A percentile compares a stretch with the other conserved stretches of the same genome.
phyloP scores from a whole-genome alignment of 2,329 filamentous ascomycete species.

The Teratosphaeria gauchensis region DNA sequence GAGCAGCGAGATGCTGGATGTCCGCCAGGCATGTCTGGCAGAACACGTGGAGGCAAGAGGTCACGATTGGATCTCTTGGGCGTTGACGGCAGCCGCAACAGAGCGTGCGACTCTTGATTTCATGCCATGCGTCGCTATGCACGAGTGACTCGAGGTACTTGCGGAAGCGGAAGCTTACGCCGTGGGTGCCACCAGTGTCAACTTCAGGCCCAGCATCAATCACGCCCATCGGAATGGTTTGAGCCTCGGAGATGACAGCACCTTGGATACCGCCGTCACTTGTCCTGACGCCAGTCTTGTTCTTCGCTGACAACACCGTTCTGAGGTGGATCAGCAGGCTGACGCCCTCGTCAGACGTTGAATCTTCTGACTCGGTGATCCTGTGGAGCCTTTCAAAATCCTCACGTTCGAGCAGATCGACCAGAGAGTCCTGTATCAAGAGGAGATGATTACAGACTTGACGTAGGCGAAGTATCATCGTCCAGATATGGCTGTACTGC shows the following conservation, averaged over 20 bases:
- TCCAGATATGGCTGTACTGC: conserved; percentile 33
- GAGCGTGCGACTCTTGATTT: conserved; percentile 23
- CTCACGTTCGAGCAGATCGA: conserved; percentile 34
- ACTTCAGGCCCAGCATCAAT: conserved; percentile 6
- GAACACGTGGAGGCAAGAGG: conserved; percentile 47
- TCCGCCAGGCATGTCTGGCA: conserved; percentile 41
- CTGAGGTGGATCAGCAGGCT: conserved; percentile 12
- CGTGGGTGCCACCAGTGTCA: conserved; percentile 26
- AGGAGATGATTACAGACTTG: conserved; percentile 44
- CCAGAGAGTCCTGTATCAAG: conserved; percentile 37
- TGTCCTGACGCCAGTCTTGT: conserved; percentile 4
- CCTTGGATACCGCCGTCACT: conserved; percentile 12
- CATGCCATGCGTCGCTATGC: conserved; percentile 26
- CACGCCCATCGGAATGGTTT: conserved; percentile 9
- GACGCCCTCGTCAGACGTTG: conserved; percentile 5
- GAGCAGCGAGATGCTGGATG: conserved; percentile 21
- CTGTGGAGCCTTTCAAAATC: conserved; percentile 35
- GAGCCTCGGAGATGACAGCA: conserved; percentile 9
- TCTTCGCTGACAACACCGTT: conserved; percentile 8
- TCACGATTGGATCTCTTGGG: conserved; percentile 35
- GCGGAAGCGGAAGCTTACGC: conserved; percentile 31
- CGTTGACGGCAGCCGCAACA: conserved; percentile 36
- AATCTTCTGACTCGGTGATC: conserved; percentile 8
- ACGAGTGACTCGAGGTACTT: conserved; percentile 31
- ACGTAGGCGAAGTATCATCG: conserved; percentile 41